A percentile compares a stretch with the other conserved stretches of the same genome.
Evolutionary conservation across 495 filamentous ascomycete genomes (phyloP).

Genomic region (Tuber umbilicatum): DNA sequence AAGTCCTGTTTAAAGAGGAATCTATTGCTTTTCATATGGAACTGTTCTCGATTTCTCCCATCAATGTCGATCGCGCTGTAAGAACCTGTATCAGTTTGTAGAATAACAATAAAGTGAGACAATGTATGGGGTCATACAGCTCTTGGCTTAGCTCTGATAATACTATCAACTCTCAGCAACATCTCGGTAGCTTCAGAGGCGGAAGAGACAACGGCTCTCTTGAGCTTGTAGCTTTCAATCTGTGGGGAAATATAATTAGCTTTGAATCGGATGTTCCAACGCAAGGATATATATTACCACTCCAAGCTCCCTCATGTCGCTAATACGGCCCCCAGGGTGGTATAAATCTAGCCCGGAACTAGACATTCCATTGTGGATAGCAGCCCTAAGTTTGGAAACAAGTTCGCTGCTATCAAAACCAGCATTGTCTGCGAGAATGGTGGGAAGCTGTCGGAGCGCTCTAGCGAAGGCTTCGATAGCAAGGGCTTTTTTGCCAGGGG

Average conservation of each 20-base stretch:
- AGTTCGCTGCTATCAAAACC: conserved; percentile 92
- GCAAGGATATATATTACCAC: conserved; percentile 47
- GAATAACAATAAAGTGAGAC: background rate
- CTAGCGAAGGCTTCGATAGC: conserved; percentile 84
- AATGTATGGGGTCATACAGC: conserved; percentile 21
- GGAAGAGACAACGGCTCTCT: conserved; percentile 89
- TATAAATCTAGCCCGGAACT: conserved; percentile 84
- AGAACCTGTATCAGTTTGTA: conserved; percentile 14
- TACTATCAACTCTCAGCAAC: conserved; percentile 41
- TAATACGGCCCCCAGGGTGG: conserved; percentile 84
- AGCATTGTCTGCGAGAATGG: conserved; percentile 94
- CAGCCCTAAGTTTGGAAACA: conserved; percentile 81
- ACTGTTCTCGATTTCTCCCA: conserved; percentile 1
- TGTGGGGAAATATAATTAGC: conserved; percentile 17
- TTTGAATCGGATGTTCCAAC: background rate
- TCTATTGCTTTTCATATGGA: conserved; percentile 32
- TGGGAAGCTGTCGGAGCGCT: conserved; percentile 86
- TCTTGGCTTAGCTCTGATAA: conserved; percentile 42
- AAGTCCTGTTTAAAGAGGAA: conserved; percentile 22
- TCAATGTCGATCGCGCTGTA: conserved; percentile 37
- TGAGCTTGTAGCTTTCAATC: conserved; percentile 97
- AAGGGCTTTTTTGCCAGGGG: conserved; percentile 91
- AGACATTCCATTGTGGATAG: conserved; percentile 87
- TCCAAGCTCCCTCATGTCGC: conserved; percentile 91
- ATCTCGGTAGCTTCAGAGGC: conserved; percentile 96